phyloP scores from a whole-genome alignment of 345 rosid species.

The Pistacia atlantica region DNA sequence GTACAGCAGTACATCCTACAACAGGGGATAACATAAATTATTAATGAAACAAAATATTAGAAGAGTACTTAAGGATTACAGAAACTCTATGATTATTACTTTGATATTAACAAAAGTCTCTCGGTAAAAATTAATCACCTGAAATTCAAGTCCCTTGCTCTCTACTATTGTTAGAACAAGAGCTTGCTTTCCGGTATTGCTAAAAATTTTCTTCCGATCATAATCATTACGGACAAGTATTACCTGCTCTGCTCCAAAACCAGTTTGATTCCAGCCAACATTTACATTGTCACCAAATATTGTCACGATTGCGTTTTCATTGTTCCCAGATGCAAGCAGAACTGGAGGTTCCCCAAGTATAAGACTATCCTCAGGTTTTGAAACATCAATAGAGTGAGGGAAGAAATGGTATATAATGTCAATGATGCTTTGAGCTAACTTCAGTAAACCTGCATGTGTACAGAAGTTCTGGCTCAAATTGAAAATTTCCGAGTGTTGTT shows the following conservation, averaged over 20 bases:
- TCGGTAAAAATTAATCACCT: constrained; percentile 25
- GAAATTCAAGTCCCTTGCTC: constrained; percentile 60
- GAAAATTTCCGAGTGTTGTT: constrained; percentile 35
- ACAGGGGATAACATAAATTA: too few relatives aligned
- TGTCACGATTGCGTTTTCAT: constrained; percentile 35
- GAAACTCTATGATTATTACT: not conserved
- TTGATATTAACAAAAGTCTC: not conserved
- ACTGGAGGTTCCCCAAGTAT: constrained; percentile 56
- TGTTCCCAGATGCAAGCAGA: constrained; percentile 33
- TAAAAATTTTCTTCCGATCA: constrained; percentile 32
- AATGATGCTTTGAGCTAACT: constrained; percentile 53
- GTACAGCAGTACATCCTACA: constrained; percentile 53
- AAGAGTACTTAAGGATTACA: not conserved
- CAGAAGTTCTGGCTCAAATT: constrained; percentile 54
- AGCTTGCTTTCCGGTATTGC: constrained; percentile 45
- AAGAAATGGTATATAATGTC: constrained; percentile 50
- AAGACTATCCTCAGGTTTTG: constrained; percentile 39
- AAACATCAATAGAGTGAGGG: constrained; percentile 36
- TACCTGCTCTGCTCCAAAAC: constrained; percentile 56
- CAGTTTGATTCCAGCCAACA: constrained; percentile 24
- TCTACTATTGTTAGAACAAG: constrained; percentile 48
- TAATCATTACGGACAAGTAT: constrained; percentile 49
- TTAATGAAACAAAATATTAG: not conserved
- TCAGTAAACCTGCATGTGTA: constrained; percentile 51
- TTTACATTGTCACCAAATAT: constrained; percentile 41